Evolutionary conservation across 176 grass and related monocot species (phyloP), one percentile per base, ranked within the genome.

Genomic region (Alloteropsis semialata): DNA sequence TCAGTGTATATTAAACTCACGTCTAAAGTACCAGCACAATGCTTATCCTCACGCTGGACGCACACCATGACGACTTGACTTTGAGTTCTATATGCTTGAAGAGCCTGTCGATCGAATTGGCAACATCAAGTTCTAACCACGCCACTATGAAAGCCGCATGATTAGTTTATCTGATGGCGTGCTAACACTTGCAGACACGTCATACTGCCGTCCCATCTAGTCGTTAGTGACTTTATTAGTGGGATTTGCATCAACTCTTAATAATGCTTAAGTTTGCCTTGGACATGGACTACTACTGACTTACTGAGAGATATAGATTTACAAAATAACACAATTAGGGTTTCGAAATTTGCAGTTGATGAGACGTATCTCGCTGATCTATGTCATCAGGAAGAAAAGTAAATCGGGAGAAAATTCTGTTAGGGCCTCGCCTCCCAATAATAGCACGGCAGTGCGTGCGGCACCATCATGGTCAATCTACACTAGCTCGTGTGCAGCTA

Each of bases 211-310:
- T 72, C 33, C 46, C 37, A 55, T 79, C 57, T 73, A 58, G 58
- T 39, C 57, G 28, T 58, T 67, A 74, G 67, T 79, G 56, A 49
- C 44, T 72, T n/a, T n/a, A n/a, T n/a, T 64, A 54, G 18, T 63
- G 56, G 64, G 42, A 33, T 72, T 65, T 62, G 80, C 80, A 63
- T 78, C 74, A 56, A 78, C 65, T 83, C 53, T 41, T 36, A 36
- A 36, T 39, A 49, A 69, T 16, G 49, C 29, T 49, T 28, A 57
- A 69, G 27, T 33, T 49, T 56, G 9, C 55, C 36, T 73, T 10
- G 10, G 29, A 46, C 12, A 36, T 36, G 48, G 48, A 36, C 71
- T 54, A 53, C 13, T 18, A n/a, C n/a, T n/a, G n/a, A n/a, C n/a
- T n/a, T n/a, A n/a, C n/a, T n/a, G n/a, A n/a, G 10, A 51, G 17